phyloP scores from a whole-genome alignment of 805 yeast genomes.

The Cyberlindnera mississippiensis region DNA sequence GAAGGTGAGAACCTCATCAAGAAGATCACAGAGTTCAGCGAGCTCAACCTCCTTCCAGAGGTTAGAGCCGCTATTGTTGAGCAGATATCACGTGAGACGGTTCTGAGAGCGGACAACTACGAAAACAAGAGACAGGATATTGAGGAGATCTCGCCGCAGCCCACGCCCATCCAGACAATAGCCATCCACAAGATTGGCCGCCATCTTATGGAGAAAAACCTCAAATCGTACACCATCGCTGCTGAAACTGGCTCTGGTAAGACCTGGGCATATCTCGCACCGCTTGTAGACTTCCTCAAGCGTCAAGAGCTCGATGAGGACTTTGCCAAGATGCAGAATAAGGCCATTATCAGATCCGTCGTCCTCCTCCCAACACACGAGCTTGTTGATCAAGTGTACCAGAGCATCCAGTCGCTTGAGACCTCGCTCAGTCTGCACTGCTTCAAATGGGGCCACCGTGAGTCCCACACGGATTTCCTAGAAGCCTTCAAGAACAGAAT shows the following conservation, averaged over 20 bases:
- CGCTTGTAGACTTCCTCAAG: constrained; percentile 64
- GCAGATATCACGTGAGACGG: constrained; percentile 47
- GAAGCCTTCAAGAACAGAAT: constrained; percentile 47
- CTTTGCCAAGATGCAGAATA: constrained; percentile 32
- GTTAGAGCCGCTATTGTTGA: constrained; percentile 57
- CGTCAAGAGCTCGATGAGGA: constrained; percentile 42
- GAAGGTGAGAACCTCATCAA: constrained; percentile 38
- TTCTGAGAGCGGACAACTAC: constrained; percentile 30
- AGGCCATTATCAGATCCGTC: constrained; percentile 57
- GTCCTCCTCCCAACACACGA: constrained; percentile 90
- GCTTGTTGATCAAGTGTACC: constrained; percentile 73
- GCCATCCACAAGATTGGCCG: constrained; percentile 45
- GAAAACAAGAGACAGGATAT: constrained; percentile 14
- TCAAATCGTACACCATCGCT: constrained; percentile 73
- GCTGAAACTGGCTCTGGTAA: constrained; percentile 98
- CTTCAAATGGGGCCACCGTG: constrained; percentile 60
- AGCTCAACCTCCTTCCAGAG: constrained; percentile 60
- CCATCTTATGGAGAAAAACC: constrained; percentile 32
- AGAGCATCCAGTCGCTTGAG: constrained; percentile 33
- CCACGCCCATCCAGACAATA: constrained; percentile 83
- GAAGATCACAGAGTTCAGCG: constrained; percentile 61
- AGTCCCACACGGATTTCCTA: constrained; percentile 49
- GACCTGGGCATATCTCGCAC: constrained; percentile 86
- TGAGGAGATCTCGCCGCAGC: constrained; percentile 29
- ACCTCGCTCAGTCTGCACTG: constrained; percentile 38